Base-by-base conservation (phyloP, 768 basidiomycete species). In the Punctularia strigosozonata region DNA sequence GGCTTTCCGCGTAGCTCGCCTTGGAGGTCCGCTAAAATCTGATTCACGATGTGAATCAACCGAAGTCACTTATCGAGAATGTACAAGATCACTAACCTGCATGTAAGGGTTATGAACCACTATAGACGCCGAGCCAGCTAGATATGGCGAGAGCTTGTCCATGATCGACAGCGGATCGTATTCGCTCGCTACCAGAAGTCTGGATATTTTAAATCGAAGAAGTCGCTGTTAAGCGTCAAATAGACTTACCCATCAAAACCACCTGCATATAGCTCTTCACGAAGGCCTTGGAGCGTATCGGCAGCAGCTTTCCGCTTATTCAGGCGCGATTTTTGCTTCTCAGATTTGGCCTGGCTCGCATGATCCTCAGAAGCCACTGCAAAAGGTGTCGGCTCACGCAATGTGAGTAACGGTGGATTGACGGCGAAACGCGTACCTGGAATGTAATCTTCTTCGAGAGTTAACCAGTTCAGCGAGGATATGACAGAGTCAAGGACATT, bases 401-500 rank as follows among this genome's bases (percentile, higher is more conserved):
- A 31, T 20, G 39, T 15, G 15, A 5, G 6, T 22, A 37, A 30
- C 20, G 10, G 22, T 14, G 37, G 30, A 23, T 41, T 26, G 21
- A 24, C n/a, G n/a, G n/a, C n/a, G n/a, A 25, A 26, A 21, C 35
- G 52, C 66, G 36, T 56, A 80, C 84, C 58, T 7, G 86, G 78
- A 10, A 60, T 67, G 47, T 91, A 84, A 15, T 77, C 73, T 51
- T 81, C 77, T 41, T 88, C 78, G 13, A 80, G 77, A 8, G 86
- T 83, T 18, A 86, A 84, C 94, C 94, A 99, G 55, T 95, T 95
- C 15, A 98, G 59, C 0, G 77, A 76, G 2, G 70, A 63, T 41
- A 88, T 60, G 8, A 79, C 66, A 4, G 69, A 57, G 14, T 68
- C 62, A n/a, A 69, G 50, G 8, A 61, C 51, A 31, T 73, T 66